Evolutionary conservation across 371 early-diverging fungal species (phyloP).

Genomic region (Apophysomyces variabilis): DNA sequence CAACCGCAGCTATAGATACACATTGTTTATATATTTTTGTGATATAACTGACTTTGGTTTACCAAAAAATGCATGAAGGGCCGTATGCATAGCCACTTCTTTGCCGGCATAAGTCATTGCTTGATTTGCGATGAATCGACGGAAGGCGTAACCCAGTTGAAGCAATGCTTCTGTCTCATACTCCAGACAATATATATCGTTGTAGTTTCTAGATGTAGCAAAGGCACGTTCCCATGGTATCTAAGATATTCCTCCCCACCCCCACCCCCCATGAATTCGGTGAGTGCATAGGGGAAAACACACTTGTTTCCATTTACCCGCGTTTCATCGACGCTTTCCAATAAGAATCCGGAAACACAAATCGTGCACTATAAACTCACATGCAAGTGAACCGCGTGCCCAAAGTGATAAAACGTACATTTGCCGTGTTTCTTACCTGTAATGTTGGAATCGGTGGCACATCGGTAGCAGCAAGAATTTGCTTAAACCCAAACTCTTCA

Average conservation of each 20-base stretch:
- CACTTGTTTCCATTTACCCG: constrained; percentile 22
- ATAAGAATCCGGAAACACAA: constrained; percentile 65
- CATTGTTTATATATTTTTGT: neutral
- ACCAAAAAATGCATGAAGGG: constrained; percentile 76
- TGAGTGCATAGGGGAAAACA: constrained; percentile 7
- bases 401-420: neutral
- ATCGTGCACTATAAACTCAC: constrained; percentile 53
- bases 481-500: constrained; percentile 63
- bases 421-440: constrained; percentile 38
- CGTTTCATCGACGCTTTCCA: constrained; percentile 47
- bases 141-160: constrained; percentile 81
- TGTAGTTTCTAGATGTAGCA: constrained; percentile 32
- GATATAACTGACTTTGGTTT: neutral
- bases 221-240: constrained; percentile 62
- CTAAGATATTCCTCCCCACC: constrained; percentile 23
- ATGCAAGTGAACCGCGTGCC: neutral
- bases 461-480: constrained; percentile 56
- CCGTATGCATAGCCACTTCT: constrained; percentile 86
- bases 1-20: constrained; percentile 72
- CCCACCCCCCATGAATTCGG: neutral
- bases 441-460: constrained; percentile 65
- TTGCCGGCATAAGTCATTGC: constrained; percentile 83
- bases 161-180: constrained; percentile 84
- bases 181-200: constrained; percentile 62
- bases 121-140: constrained; percentile 78